Conservation (phyloP, 345 rosid species). For the Turritis glabra region DNA sequence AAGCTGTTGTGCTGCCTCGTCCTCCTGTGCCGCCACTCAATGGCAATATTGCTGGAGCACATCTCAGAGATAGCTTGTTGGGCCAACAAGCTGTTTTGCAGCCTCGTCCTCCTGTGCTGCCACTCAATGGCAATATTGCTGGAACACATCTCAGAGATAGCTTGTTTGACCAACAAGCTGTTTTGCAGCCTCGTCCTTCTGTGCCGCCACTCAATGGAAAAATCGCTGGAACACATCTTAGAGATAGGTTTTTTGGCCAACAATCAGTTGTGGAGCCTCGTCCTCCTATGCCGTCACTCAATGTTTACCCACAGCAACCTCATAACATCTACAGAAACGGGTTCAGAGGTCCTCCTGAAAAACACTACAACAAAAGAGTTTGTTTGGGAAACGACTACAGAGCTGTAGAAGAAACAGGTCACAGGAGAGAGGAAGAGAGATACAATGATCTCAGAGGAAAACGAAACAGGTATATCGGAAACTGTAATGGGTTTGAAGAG, state of each 20-base stretch:
- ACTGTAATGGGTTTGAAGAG: background rate
- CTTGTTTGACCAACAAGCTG: background rate
- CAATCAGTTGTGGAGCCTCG: background rate
- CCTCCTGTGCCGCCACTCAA: background rate
- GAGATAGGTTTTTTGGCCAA: background rate
- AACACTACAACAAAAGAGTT: conserved; percentile 7
- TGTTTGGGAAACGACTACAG: conserved; percentile 5
- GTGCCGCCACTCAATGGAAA: conserved; percentile 8
- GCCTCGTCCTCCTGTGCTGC: background rate
- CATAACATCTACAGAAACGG: background rate
- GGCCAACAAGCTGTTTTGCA: background rate
- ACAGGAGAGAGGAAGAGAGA: background rate
- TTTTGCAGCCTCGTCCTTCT: background rate
- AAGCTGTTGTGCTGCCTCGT: background rate
- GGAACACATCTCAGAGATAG: background rate
- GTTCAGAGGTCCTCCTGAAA: background rate
- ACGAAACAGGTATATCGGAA: background rate
- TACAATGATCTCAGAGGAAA: background rate
- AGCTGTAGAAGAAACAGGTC: background rate
- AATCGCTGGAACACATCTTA: conserved; percentile 18
- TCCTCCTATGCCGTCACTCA: background rate
- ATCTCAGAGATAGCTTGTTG: too few species aligned
- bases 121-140: background rate
- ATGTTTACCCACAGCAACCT: conserved; percentile 7
- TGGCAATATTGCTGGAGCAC: conserved; percentile 17